Evolutionary conservation across 2,329 filamentous ascomycete genomes (phyloP), one percentile per base, ranked within the genome.

Genomic region (Hypoxylon sp.): DNA sequence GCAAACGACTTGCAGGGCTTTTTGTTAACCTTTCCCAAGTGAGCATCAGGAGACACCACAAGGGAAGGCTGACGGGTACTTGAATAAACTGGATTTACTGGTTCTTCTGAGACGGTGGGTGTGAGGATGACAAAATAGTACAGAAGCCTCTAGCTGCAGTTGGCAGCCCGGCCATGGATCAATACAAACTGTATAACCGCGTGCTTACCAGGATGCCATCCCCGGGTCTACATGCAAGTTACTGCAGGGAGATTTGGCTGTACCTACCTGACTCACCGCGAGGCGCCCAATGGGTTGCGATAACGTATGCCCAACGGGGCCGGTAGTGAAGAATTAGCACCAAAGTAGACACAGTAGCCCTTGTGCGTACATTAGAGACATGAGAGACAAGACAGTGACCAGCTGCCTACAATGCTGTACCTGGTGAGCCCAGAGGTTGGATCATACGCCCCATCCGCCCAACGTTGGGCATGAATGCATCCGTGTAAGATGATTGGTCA

Each of bases 381-480:
- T 46, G n/a, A n/a, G n/a, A n/a, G n/a, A 42, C 30, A 37, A 45
- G 46, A 36, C 31, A 46, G 31, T 23, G 29, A 43, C 45, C 41
- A 59, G 44, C 42, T 38, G 44, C 27, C 34, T 49, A 47, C 47
- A 46, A 50, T 21, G 43, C 32, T 51, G 48, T 55, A 59, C 49
- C 49, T 60, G 51, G 45, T 59, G 51, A 51, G 53, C 31, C 32
- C 16, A 54, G 49, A 58, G 53, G 51, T 47, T 63, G 55, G 53
- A 52, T 55, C 54, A 34, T 19, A 7, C 49, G 51, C 51, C 55
- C 51, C 51, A 55, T 31, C 19, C 48, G 29, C 41, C 29, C 29
- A 34, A 53, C 50, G 63, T 66, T 66, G 63, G 64, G 64, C 64
- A 65, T 48, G 37, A 58, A 66, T 65, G 63, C 63, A 65, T 57